phyloP scores from a whole-genome alignment of 2,329 filamentous ascomycete species.

The Cryphonectria japonica region DNA sequence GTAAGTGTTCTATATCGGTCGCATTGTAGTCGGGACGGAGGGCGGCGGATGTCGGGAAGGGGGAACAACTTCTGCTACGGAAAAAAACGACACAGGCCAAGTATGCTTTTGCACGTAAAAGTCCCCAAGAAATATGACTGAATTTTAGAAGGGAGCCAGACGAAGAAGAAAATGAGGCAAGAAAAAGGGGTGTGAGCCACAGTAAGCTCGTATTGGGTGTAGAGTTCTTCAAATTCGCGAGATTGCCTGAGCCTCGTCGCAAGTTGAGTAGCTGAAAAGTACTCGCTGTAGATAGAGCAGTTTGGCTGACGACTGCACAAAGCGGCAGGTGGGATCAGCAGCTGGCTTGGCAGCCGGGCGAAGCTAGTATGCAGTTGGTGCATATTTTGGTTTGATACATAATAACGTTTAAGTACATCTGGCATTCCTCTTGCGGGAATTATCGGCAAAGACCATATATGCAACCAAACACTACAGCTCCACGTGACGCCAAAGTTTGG shows the following conservation, averaged over 20 bases:
- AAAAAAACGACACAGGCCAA: background rate
- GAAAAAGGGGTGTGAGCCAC: background rate
- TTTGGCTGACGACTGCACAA: too few relatives aligned
- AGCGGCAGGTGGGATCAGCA: background rate
- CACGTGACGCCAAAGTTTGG: slow-evolving; percentile 29
- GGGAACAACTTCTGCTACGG: background rate
- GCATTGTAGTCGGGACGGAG: background rate
- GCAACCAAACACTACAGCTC: background rate
- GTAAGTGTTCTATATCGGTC: background rate
- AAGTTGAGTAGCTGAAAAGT: background rate
- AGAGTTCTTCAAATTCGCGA: background rate
- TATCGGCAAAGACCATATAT: background rate
- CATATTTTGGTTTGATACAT: background rate
- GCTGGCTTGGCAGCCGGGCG: background rate
- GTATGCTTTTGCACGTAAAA: background rate
- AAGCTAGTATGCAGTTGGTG: background rate
- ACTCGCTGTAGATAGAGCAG: background rate
- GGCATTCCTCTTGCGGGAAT: background rate
- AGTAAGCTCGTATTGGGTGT: background rate
- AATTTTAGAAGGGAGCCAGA: background rate
- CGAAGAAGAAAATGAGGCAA: background rate
- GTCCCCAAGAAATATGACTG: background rate
- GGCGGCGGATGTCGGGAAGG: background rate
- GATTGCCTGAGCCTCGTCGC: background rate
- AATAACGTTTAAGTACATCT: background rate